Conservation (phyloP, 768 basidiomycete species). For the Termitomyces sp. region DNA sequence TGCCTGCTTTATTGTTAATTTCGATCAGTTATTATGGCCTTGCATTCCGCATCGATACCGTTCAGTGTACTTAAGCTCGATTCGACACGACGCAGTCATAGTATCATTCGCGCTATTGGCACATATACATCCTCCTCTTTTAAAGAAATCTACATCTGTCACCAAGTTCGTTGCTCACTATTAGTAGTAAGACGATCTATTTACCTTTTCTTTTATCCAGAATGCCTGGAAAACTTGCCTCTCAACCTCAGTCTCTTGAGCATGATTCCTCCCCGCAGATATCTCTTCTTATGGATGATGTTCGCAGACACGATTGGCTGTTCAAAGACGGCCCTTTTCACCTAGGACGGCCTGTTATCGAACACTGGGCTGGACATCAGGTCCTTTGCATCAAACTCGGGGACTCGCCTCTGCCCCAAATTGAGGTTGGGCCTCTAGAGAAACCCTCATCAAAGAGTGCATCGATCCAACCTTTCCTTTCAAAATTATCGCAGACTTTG, state of each 20-base stretch:
- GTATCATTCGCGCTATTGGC: background rate
- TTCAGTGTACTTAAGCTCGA: background rate
- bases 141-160: background rate
- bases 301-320: background rate
- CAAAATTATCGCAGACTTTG: conserved; percentile 2
- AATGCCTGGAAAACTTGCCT: background rate
- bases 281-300: background rate
- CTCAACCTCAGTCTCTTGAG: background rate
- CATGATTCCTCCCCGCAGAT: background rate
- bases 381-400: conserved; percentile 2
- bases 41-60: background rate
- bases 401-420: background rate
- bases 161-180: background rate
- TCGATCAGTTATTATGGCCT: background rate
- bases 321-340: conserved; percentile 1
- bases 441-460: background rate
- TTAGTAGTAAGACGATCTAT: background rate
- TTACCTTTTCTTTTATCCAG: background rate
- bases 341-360: background rate
- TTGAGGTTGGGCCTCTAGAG: background rate
- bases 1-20: background rate
- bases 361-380: background rate
- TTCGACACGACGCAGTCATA: background rate
- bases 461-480: conserved; percentile 1
- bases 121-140: background rate